Base-by-base conservation (phyloP, 306 rosid genomes). In the Pterocarpus macrocarpus region DNA sequence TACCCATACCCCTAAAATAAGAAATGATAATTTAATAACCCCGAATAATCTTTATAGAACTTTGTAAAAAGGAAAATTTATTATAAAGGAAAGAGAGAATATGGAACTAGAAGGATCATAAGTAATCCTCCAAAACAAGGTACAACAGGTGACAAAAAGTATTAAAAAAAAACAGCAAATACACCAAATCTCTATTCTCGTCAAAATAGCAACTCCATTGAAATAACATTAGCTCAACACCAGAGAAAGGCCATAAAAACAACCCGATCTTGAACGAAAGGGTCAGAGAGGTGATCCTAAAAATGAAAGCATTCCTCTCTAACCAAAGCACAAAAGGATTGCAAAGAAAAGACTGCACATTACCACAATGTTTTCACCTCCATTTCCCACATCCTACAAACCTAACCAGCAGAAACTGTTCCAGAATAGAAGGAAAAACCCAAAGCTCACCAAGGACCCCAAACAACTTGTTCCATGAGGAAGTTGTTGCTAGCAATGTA, bases 141-240 rank as follows among this genome's bases (percentile, higher is more conserved):
- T 10, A 56, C 64, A 64, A 15, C 44, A 39, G 55, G 35, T 7
- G 76, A 67, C 10, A 67, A 43, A 30, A 28, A 7, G 34, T 30
- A 52, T 2, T 7, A 8, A 15, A 22, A 4, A 22, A 61, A 49
- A 8, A 3, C 56, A 50, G 35, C 28, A 50, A 41, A 56, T 44
- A 15, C n/a, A 17, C 5, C 35, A 33, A 66, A 67, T 67, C 61
- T 64, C 9, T 66, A 43, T 58, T n/a, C 13, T 33, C 15, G 33
- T 22, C 62, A 73, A 38, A 22, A 80, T 50, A 28, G 49, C 58
- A 71, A 71, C 64, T 32, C 38, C 58, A 10, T 30, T 39, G 79
- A 71, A 80, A 61, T 41, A 61, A 59, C 59, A 75, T 30, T 75
- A 43, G 58, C 43, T 58, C 41, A 74, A 50, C 59, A 30, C 33